A percentile compares a stretch with the other conserved stretches of the same genome.
Evolutionary conservation across 495 filamentous ascomycete genomes (phyloP).

Genomic region (Bacidia rubella): DNA sequence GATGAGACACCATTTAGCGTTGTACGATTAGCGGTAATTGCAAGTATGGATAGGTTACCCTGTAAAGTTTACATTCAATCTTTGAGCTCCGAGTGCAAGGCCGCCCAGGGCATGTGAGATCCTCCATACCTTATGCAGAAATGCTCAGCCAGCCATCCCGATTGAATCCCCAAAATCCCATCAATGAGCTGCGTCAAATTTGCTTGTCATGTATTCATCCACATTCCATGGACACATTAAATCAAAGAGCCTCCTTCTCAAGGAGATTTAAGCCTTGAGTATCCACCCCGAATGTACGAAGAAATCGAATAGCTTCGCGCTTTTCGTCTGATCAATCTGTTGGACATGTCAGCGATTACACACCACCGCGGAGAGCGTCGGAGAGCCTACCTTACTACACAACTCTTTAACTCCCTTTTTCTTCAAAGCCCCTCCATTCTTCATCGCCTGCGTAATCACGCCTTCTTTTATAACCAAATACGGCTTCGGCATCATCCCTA

Average conservation of each 20-base stretch:
- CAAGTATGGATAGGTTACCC: too few relatives aligned
- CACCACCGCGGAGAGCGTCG: not conserved
- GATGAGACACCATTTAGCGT: not conserved
- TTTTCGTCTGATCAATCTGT: slow-evolving; percentile 52
- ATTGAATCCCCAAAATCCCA: not conserved
- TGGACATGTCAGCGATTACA: slow-evolving; percentile 1
- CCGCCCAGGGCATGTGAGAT: too few relatives aligned
- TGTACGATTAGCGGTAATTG: not conserved
- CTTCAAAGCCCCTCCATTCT: slow-evolving; percentile 72
- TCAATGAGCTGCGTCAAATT: not conserved
- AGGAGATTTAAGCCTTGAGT: slow-evolving; percentile 40
- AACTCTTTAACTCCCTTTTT: slow-evolving; percentile 74
- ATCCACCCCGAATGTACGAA: slow-evolving; percentile 91
- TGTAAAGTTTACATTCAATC: too few relatives aligned
- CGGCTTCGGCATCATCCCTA: slow-evolving; percentile 79
- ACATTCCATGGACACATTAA: not conserved
- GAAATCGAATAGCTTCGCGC: slow-evolving; percentile 75
- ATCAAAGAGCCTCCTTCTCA: not conserved
- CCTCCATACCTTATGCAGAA: too few relatives aligned
- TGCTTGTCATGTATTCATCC: not conserved
- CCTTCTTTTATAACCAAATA: slow-evolving; percentile 90
- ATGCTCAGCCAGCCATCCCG: not conserved
- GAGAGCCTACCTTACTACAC: slow-evolving; percentile 41
- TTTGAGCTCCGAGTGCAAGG: too few relatives aligned
- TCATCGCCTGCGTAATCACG: slow-evolving; percentile 75